A percentile compares a stretch with the other conserved stretches of the same genome.
phyloP scores from a whole-genome alignment of 2,329 filamentous ascomycete species.

The Aspergillus arachidicola region DNA sequence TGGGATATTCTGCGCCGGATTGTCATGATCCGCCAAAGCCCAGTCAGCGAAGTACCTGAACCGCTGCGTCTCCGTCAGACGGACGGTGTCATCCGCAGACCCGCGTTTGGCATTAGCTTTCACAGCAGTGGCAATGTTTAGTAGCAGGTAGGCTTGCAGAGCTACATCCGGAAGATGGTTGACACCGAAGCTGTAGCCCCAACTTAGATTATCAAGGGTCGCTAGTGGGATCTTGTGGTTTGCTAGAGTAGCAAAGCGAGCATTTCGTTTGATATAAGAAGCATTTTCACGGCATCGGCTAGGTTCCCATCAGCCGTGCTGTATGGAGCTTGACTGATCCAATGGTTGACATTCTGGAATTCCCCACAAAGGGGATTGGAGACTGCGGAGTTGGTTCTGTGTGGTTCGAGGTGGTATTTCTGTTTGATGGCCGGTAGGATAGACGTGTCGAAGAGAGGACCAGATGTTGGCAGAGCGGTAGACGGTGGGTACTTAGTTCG shows the following conservation, averaged over 20 bases:
- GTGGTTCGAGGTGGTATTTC: slow-evolving; percentile 3
- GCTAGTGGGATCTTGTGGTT: not conserved
- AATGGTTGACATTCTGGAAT: slow-evolving; percentile 1
- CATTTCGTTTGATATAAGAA: not conserved
- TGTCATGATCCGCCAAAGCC: slow-evolving; percentile 1
- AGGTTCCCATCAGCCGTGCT: not conserved
- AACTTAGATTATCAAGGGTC: not conserved
- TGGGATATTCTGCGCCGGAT: slow-evolving; percentile 4
- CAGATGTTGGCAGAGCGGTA: not conserved
- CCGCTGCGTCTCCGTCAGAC: not conserved
- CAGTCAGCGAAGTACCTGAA: not conserved
- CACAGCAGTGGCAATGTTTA: slow-evolving; percentile 5
- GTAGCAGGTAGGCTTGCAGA: slow-evolving; percentile 1
- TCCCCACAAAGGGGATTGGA: slow-evolving; percentile 3
- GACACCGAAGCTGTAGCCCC: slow-evolving; percentile 8
- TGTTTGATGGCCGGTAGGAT: not conserved
- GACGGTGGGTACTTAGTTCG: not conserved
- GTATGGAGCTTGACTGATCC: not conserved
- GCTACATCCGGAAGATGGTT: slow-evolving; percentile 1
- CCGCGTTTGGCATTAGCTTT: not conserved
- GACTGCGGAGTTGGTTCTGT: slow-evolving; percentile 2
- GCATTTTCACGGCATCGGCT: slow-evolving; percentile 11
- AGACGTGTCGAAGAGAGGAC: not conserved
- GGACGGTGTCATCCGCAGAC: not conserved
- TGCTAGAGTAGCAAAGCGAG: slow-evolving; percentile 3